These are phyloP conservation scores for Jacaranda mimosifolia DNA, from an alignment of 257 asterid species.

Conservation along the genomic window DNA sequence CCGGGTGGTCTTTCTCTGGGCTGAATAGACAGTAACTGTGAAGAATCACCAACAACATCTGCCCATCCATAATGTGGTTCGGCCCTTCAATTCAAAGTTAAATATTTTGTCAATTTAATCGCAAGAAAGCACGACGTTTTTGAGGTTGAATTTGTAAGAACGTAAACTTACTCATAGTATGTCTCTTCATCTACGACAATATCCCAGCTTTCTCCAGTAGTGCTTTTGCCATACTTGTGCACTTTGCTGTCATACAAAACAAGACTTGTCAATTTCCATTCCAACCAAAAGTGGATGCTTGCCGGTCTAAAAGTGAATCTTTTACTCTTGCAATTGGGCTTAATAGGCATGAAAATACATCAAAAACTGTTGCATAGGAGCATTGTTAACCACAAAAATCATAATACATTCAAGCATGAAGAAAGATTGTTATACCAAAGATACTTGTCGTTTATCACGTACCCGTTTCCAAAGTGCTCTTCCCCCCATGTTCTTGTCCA, in stretches of 20 bases:
- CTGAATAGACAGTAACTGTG: slow-evolving; percentile 80
- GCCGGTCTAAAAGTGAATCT: not conserved
- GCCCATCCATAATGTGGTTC: slow-evolving; percentile 99
- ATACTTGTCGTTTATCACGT: slow-evolving; percentile 28
- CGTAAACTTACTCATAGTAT: slow-evolving; percentile 76
- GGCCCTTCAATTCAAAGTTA: slow-evolving; percentile 61
- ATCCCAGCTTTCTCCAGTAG: slow-evolving; percentile 99
- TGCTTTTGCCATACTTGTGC: slow-evolving; percentile 97
- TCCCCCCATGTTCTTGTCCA: slow-evolving; percentile 99
- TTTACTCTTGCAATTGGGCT: not conserved
- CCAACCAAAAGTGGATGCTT: not conserved
- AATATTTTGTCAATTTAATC: not conserved
- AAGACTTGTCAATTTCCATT: slow-evolving; percentile 10
- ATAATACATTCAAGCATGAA: not conserved
- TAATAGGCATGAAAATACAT: not conserved
- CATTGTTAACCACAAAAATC: not conserved
- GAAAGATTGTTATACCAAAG: slow-evolving; percentile 19
- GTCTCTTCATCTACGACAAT: slow-evolving; percentile 96
- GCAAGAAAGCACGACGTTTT: not conserved
- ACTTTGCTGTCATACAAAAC: slow-evolving; percentile 74
- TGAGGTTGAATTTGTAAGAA: not conserved
- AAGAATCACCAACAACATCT: slow-evolving; percentile 97
- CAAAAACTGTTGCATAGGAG: not conserved
- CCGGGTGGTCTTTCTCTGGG: slow-evolving; percentile 95
- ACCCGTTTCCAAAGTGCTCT: slow-evolving; percentile 99